Evolutionary conservation across 495 filamentous ascomycete genomes (phyloP), one percentile per base, ranked within the genome.

Genomic region (Parathielavia hyrcaniae): DNA sequence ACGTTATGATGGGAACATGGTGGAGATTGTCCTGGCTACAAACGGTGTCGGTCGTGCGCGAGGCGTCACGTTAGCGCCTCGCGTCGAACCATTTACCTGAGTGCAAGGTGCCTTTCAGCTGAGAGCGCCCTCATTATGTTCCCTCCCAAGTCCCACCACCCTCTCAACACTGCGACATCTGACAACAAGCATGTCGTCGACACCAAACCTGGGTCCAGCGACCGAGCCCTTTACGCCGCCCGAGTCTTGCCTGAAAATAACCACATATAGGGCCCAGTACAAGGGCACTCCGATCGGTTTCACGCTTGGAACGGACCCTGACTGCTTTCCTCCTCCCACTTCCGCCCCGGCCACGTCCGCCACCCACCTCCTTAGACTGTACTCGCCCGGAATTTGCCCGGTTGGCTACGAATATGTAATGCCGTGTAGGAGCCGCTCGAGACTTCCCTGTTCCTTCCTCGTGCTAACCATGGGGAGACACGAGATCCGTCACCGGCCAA

Each of bases 271-370:
- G 26, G 20, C 46, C 5, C 4, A 34, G 46, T 32, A n/a, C 13
- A 8, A 2, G 3, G 46, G 46, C 23, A 7, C 13, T 7, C 46
- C 46, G 3, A 16, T 17, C 13, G 46, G 46, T 9, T 48, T 48
- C 26, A 48, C 46, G 10, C 46, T 48, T 7, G 46, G 46, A 4
- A 48, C 46, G n/a, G 46, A 48, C 26, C 46, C 9, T n/a, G 46
- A 34, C 46, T 48, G 46, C 46, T 48, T 48, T 17, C 46, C 46
- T 7, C 46, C 46, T 8, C 46, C 23, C 46, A 48, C 46, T 2
- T 32, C 23, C 14, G 46, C 26, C 23, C 22, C 20, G 14, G 46
- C 20, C 46, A n/a, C 46, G 26, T 26, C 26, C 26, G 17, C 46
- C 13, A 48, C 46, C 14, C n/a, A 26, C 23, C 34, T 34, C 14